These are phyloP conservation scores for Neurospora sp. DNA, from an alignment of 495 filamentous ascomycete species.

Conservation along the genomic window DNA sequence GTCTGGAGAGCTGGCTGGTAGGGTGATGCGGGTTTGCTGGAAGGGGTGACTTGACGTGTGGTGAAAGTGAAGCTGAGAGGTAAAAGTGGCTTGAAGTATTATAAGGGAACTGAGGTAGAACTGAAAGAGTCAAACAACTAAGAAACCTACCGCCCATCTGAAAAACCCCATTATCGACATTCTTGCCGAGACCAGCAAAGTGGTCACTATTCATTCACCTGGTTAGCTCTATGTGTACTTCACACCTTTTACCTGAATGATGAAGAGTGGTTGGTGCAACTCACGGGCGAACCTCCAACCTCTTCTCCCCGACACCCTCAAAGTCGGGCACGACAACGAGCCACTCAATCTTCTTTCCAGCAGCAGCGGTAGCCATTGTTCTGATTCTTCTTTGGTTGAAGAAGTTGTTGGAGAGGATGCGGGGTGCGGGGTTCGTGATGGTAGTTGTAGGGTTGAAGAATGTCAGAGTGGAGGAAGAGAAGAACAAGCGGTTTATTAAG, in stretches of 20 bases:
- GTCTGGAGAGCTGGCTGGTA: too few relatives aligned
- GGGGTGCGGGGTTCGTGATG: not conserved
- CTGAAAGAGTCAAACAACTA: not conserved
- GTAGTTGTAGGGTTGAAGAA: not conserved
- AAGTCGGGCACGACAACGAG: constrained; percentile 78
- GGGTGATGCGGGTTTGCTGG: too few relatives aligned
- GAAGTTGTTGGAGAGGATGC: not conserved
- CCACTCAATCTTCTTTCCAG: constrained; percentile 59
- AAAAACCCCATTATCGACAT: constrained; percentile 35
- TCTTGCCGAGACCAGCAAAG: constrained; percentile 39
- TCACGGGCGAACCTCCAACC: constrained; percentile 64
- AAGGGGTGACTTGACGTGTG: too few relatives aligned
- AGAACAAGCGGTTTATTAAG: not conserved
- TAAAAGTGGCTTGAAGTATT: too few relatives aligned
- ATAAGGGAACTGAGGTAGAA: not conserved
- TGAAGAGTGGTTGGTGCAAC: constrained; percentile 17
- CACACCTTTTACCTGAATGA: too few relatives aligned
- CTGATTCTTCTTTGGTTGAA: not conserved
- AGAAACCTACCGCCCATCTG: constrained; percentile 46
- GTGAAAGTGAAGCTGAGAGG: too few relatives aligned
- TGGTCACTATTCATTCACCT: constrained; percentile 36
- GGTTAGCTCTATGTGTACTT: not conserved
- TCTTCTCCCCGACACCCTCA: constrained; percentile 51
- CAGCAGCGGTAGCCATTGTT: constrained; percentile 31
- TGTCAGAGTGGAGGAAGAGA: not conserved